Percentiles rank a stretch among this genome's conserved stretches.
Conservation (phyloP, 2,329 filamentous ascomycete species). For the Penicillium glabrum region DNA sequence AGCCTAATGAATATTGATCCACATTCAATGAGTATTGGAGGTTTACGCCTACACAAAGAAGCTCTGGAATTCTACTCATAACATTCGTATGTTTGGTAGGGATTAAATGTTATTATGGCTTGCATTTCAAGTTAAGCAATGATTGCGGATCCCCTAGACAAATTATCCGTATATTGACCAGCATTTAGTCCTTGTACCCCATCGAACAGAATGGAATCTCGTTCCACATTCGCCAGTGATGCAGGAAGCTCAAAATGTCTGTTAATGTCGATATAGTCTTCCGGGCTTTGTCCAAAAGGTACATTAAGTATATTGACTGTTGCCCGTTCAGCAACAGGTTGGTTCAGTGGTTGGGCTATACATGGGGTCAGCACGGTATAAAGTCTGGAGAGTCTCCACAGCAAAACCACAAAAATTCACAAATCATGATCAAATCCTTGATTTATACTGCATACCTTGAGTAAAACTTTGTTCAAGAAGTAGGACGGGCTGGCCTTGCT, state of each 20-base stretch:
- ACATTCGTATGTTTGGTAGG: too few species aligned
- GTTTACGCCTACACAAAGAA: too few species aligned
- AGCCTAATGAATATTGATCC: too few species aligned
- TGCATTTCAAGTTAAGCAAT: conserved; percentile 1
- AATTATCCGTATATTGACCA: background rate
- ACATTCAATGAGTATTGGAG: background rate
- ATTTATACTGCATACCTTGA: conserved; percentile 8
- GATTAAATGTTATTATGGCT: background rate
- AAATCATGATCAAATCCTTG: background rate
- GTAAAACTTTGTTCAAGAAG: background rate
- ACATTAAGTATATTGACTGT: conserved; percentile 23
- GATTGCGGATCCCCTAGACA: conserved; percentile 1
- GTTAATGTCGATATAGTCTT: conserved; percentile 10
- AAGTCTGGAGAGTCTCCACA: background rate
- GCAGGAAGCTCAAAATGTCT: conserved; percentile 23
- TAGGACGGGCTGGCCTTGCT: conserved; percentile 11
- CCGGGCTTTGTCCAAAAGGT: conserved; percentile 3
- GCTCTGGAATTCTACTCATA: too few species aligned
- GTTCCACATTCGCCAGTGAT: conserved; percentile 3
- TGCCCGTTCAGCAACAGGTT: conserved; percentile 7
- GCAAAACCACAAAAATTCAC: too few species aligned
- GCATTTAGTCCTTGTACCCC: background rate
- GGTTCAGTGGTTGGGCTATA: conserved; percentile 1
- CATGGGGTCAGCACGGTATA: background rate
- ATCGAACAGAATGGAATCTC: background rate